These are phyloP conservation scores for Cutaneotrichosporon spelunceum DNA, from an alignment of 1,284 basidiomycete genomes.

Conservation along the genomic window DNA sequence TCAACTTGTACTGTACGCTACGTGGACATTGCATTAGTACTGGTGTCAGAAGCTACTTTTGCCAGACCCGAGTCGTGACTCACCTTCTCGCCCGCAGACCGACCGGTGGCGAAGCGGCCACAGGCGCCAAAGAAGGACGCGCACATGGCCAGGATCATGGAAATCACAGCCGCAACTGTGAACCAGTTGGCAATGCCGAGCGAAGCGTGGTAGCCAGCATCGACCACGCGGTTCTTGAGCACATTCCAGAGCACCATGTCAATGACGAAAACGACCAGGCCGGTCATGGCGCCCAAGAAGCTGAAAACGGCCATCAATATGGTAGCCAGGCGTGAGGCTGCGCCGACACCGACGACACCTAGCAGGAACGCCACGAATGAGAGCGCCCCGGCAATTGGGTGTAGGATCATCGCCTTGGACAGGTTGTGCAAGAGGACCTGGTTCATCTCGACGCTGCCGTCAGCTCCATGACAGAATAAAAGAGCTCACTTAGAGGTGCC, in stretches of 20 bases:
- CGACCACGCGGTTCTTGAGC: conserved; percentile 60
- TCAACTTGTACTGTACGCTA: neutral
- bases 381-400: conserved; percentile 71
- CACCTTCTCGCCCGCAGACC: conserved; percentile 49
- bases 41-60: neutral
- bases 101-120: conserved; percentile 57
- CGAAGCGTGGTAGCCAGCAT: conserved; percentile 52
- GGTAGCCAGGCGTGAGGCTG: conserved; percentile 65
- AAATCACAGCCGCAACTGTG: conserved; percentile 65
- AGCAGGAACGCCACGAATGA: conserved; percentile 68
- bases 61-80: neutral
- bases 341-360: conserved; percentile 62
- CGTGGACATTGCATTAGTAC: neutral
- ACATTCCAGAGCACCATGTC: conserved; percentile 76
- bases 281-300: conserved; percentile 62
- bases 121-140: conserved; percentile 64
- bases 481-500: conserved; percentile 27
- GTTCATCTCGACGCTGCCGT: conserved; percentile 50
- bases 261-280: conserved; percentile 66
- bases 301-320: conserved; percentile 69
- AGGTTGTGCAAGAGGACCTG: conserved; percentile 62
- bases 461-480: neutral
- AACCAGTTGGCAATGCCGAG: conserved; percentile 56
- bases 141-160: conserved; percentile 65
- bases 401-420: conserved; percentile 67